Percentiles rank a stretch among this genome's conserved stretches.
phyloP scores from a whole-genome alignment of 345 rosid genomes.

The Populus nigra region DNA sequence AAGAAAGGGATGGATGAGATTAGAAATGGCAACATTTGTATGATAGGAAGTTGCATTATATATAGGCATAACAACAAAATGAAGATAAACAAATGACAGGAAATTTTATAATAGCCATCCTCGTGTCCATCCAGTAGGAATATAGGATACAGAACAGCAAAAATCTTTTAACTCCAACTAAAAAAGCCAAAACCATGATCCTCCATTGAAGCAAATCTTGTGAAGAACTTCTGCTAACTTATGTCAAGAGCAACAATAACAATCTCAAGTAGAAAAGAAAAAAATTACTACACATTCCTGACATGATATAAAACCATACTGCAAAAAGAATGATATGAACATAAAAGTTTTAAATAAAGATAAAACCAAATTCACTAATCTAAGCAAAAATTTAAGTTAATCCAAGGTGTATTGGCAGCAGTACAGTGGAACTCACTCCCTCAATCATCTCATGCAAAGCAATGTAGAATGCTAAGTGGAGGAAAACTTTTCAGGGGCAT shows the following conservation, averaged over 20 bases:
- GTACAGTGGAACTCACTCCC: background rate
- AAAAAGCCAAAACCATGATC: slow-evolving; percentile 48
- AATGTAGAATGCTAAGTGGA: background rate
- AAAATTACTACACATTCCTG: background rate
- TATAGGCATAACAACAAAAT: background rate
- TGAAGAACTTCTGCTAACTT: slow-evolving; percentile 43
- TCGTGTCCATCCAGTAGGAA: slow-evolving; percentile 39
- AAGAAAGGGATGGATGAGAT: background rate
- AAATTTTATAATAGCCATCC: slow-evolving; percentile 6
- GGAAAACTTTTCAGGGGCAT: background rate
- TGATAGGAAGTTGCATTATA: background rate
- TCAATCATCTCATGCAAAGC: background rate
- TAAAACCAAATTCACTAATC: background rate
- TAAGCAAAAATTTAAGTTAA: background rate
- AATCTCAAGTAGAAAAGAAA: slow-evolving; percentile 14
- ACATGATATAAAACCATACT: background rate
- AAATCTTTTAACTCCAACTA: slow-evolving; percentile 39
- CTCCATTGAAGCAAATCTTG: slow-evolving; percentile 45
- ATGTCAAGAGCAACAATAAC: slow-evolving; percentile 51
- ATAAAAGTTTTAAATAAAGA: background rate
- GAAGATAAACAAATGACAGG: background rate
- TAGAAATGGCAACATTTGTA: too few species aligned
- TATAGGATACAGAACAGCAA: slow-evolving; percentile 37
- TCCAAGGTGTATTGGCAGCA: background rate
- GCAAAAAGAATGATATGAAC: background rate